These are phyloP conservation scores for Agaricus bisporus DNA, from an alignment of 768 basidiomycete species.

Conservation along the genomic window DNA sequence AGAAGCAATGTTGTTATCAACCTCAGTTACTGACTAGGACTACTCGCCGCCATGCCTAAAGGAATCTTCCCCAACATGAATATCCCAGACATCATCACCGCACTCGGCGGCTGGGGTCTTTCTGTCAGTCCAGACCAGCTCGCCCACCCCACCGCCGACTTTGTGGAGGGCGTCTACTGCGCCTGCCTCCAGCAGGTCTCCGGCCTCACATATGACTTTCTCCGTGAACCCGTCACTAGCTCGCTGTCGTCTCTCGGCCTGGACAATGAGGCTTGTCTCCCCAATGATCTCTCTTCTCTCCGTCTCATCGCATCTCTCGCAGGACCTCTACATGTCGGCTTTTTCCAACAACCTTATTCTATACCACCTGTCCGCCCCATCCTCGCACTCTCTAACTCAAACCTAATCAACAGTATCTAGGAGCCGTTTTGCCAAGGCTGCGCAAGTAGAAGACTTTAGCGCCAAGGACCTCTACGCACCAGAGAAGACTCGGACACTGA, in stretches of 20 bases:
- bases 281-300: not conserved
- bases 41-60: slow-evolving; percentile 31
- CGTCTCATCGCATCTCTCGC: not conserved
- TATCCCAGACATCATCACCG: slow-evolving; percentile 54
- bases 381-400: not conserved
- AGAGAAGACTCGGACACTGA: slow-evolving; percentile 66
- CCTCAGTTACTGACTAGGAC: not conserved
- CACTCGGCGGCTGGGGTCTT: slow-evolving; percentile 65
- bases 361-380: slow-evolving; percentile 51
- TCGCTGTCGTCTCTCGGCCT: slow-evolving; percentile 45
- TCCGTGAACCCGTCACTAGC: slow-evolving; percentile 54
- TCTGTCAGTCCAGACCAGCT: slow-evolving; percentile 65
- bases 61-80: slow-evolving; percentile 63
- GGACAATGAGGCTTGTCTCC: slow-evolving; percentile 45
- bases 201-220: slow-evolving; percentile 48
- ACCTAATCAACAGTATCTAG: slow-evolving; percentile 26
- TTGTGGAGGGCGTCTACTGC: slow-evolving; percentile 63
- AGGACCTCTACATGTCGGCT: slow-evolving; percentile 65
- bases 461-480: slow-evolving; percentile 70
- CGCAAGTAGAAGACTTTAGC: slow-evolving; percentile 72
- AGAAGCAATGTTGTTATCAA: not conserved
- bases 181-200: slow-evolving; percentile 72
- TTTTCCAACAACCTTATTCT: slow-evolving; percentile 59
- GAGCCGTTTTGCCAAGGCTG: slow-evolving; percentile 64
- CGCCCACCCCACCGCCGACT: slow-evolving; percentile 58